Base-by-base conservation (phyloP, 306 rosid genomes). In the Glycine latifolia region DNA sequence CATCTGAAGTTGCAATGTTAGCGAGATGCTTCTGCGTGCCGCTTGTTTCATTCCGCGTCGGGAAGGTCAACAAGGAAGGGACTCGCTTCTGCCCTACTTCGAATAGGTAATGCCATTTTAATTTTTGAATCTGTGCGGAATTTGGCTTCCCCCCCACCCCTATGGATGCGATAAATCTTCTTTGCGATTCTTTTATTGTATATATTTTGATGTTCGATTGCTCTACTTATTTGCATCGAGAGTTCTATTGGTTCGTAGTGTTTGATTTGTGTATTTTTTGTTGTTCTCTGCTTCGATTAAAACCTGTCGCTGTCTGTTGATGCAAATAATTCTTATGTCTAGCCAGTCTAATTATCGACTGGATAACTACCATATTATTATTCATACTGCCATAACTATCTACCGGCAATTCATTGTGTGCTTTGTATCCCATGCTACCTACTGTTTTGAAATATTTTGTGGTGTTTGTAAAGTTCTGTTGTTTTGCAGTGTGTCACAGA, bases 1-100 rank as follows among this genome's bases (percentile, higher is more conserved):
- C 94, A 7, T 97, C 87, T 0, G 99, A 96, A 82, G 98, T 96
- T 78, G 98, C 97, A 12, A 91, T 96, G 91, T 81, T 96, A 41
- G 99, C 98, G 4, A 94, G 99, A 86, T 96, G 99, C 91, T 96
- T 96, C 80, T 96, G 97, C 74, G 88, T 93, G 71, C 99, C 99
- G 9, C 98, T 96, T 66, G 99, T 96, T 67, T 92, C 99, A 2
- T 78, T 96, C 10, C 98, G 99, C 13, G 98, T 92, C 47, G 99
- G 99, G 39, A 91, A 85, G 87, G 88, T 96, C 67, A 84, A 77
- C 84, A 89, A 87, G 94, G 94, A 89, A 77, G 97, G 94, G 82
- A 80, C 75, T 61, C 89, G 89, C 6, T 68, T 93, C 50, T 91
- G 87, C 61, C 99, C 99, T 54, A 87, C 97, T 59, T 77, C 87